Conservation (phyloP, 2,329 filamentous ascomycete species). For the Pseudocercospora cruenta region DNA sequence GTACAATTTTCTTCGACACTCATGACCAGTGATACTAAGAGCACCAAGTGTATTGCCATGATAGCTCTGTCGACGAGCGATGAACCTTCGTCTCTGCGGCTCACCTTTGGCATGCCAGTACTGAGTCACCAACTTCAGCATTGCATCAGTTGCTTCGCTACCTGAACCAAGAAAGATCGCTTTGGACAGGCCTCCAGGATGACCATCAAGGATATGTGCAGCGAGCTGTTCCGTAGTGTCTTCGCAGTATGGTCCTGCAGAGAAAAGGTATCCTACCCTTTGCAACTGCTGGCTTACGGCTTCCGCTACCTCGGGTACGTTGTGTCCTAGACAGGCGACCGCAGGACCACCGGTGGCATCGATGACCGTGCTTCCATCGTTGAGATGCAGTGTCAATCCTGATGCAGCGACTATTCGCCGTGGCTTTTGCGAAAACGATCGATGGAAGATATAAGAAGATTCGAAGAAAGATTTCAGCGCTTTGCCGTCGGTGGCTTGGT, state of each 20-base stretch:
- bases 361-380: not conserved
- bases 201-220: slow-evolving; percentile 49
- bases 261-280: slow-evolving; percentile 1
- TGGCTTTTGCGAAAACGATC: not conserved
- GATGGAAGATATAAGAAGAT: slow-evolving; percentile 6
- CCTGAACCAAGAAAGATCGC: slow-evolving; percentile 25
- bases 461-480: slow-evolving; percentile 4
- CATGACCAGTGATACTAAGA: slow-evolving; percentile 46
- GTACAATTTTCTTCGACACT: slow-evolving; percentile 5
- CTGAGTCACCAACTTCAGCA: slow-evolving; percentile 53
- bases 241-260: slow-evolving; percentile 8
- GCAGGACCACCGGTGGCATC: slow-evolving; percentile 7
- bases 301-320: not conserved
- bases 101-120: slow-evolving; percentile 48
- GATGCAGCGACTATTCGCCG: not conserved
- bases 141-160: slow-evolving; percentile 50
- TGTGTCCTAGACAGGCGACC: slow-evolving; percentile 5
- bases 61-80: slow-evolving; percentile 50
- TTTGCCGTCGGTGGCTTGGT: not conserved
- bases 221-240: slow-evolving; percentile 54
- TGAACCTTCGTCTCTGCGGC: slow-evolving; percentile 44
- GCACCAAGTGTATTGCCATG: slow-evolving; percentile 56
- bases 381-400: not conserved
- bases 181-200: slow-evolving; percentile 8
- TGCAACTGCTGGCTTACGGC: slow-evolving; percentile 1